These are phyloP conservation scores for Psilocybe azurescens DNA, from an alignment of 768 basidiomycete genomes.

Conservation along the genomic window DNA sequence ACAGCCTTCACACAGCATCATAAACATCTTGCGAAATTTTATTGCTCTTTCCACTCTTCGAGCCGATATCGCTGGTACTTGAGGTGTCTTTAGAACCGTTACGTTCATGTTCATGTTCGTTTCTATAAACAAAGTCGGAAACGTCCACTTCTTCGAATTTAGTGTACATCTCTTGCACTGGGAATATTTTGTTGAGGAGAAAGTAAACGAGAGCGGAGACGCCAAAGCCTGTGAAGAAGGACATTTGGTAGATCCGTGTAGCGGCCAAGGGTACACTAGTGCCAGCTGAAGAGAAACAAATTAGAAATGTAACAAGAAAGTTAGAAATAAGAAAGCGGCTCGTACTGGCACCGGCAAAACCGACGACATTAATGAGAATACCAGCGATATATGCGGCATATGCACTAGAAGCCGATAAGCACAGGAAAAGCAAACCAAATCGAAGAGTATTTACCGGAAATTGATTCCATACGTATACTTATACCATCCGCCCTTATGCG, in stretches of 20 bases:
- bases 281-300: constrained; percentile 45
- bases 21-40: constrained; percentile 11
- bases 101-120: neutral
- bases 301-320: neutral
- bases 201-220: constrained; percentile 71
- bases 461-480: constrained; percentile 79
- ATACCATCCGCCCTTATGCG: constrained; percentile 67
- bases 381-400: constrained; percentile 74
- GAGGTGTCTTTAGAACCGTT: constrained; percentile 1
- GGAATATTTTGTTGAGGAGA: constrained; percentile 61
- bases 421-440: constrained; percentile 2
- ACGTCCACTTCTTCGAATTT: constrained; percentile 64
- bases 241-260: constrained; percentile 75
- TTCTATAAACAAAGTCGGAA: constrained; percentile 30
- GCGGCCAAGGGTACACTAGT: constrained; percentile 67
- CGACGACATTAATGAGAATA: constrained; percentile 83
- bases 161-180: constrained; percentile 53
- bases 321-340: constrained; percentile 22
- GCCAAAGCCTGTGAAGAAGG: constrained; percentile 84
- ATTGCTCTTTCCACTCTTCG: constrained; percentile 9
- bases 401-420: constrained; percentile 42
- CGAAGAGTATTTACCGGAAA: constrained; percentile 51
- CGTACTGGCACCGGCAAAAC: constrained; percentile 78
- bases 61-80: constrained; percentile 17
- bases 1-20: neutral